phyloP scores from a whole-genome alignment of 176 grass and related monocot species.

The Triticum aestivum region IWGSC_CS_RefSeq_v2.1 NC_057809.1:104310021-104310520 shows the following conservation, averaged over 20 bases:
- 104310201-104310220: conserved; percentile 66
- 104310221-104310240: conserved; percentile 62
- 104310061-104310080: conserved; percentile 49
- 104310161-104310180: conserved; percentile 35
- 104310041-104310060: conserved; percentile 52
- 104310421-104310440: conserved; percentile 59
- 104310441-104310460: conserved; percentile 51
- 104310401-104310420: conserved; percentile 37
- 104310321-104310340: background rate
- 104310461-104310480: conserved; percentile 17
- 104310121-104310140: conserved; percentile 73
- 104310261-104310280: conserved; percentile 51
- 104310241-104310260: conserved; percentile 66
- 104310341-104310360: background rate
- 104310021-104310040: conserved; percentile 58
- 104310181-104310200: conserved; percentile 55
- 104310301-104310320: conserved; percentile 44
- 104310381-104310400: background rate
- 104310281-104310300: conserved; percentile 48
- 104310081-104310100: conserved; percentile 34
- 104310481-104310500: conserved; percentile 22
- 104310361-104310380: background rate
- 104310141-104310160: conserved; percentile 74
- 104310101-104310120: conserved; percentile 63
- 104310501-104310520: conserved; percentile 29